These are phyloP conservation scores for Cyclotella distinguenda DNA, from an alignment of 108 stramenopile genomes.

Conservation along the genomic window DNA sequence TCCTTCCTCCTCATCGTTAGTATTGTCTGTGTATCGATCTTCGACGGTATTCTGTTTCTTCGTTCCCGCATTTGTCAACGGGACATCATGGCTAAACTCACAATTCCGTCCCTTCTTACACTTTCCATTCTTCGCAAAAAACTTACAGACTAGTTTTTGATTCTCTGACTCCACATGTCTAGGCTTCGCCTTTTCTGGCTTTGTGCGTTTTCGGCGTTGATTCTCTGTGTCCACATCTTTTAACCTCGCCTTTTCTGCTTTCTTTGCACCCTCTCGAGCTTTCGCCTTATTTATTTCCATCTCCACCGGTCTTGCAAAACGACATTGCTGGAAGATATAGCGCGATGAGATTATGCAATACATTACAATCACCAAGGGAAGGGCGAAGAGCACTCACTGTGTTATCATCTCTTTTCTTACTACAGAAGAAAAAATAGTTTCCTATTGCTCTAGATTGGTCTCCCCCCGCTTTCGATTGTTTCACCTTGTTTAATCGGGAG, in stretches of 20 bases:
- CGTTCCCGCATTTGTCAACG: conserved; percentile 4
- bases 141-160: conserved; percentile 30
- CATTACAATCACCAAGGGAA: background rate
- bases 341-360: too few species aligned
- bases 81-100: conserved; percentile 45
- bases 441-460: conserved; percentile 63
- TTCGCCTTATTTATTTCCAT: conserved; percentile 42
- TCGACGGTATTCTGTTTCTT: background rate
- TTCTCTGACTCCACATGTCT: background rate
- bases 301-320: conserved; percentile 69
- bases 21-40: background rate
- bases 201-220: background rate
- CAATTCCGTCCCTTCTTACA: conserved; percentile 46
- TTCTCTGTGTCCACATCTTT: conserved; percentile 5
- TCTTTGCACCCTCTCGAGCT: conserved; percentile 5
- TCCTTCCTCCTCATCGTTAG: background rate
- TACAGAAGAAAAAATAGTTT: conserved; percentile 79
- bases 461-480: conserved; percentile 55
- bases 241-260: conserved; percentile 9
- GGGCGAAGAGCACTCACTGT: conserved; percentile 1
- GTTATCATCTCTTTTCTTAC: conserved; percentile 53
- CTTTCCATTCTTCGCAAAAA: conserved; percentile 38
- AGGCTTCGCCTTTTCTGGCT: background rate
- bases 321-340: too few species aligned
- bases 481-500: conserved; percentile 74